Evolutionary conservation across 495 filamentous ascomycete species (phyloP), one percentile per base, ranked within the genome.

Genomic region (Annulohypoxylon bovei): DNA sequence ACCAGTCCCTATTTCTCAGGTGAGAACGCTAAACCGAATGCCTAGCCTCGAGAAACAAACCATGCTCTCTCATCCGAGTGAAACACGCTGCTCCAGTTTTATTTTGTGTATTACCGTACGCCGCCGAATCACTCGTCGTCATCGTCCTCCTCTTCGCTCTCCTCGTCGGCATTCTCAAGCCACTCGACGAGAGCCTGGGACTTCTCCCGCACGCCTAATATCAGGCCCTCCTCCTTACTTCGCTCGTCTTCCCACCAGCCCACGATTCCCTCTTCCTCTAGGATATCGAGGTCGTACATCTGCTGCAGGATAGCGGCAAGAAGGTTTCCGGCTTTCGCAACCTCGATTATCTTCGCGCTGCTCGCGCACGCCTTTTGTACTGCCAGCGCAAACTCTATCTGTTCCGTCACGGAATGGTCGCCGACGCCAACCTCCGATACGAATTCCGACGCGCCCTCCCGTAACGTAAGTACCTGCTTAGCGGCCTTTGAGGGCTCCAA

Each of bases 231-330:
- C 59, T 82, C 85, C 28, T 81, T 86, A 6, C 88, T 88, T 71
- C 87, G 85, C 65, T 83, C 82, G 78, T 95, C 88, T 18, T 82
- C 85, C 95, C 94, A 98, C 95, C 95, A 99, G 63, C 87, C 86
- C 75, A 94, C 81, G 46, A 95, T 90, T 0, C 90, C 94, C 39
- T 97, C 95, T 76, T 97, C 92, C 76, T 97, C 94, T 0, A 98
- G 77, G 6, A 98, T 84, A 67, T 98, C 95, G 57, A 91, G 77
- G 61, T 91, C 88, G 76, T 97, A 96, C 59, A 97, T 81, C 76
- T 91, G 88, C 81, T 95, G 94, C 30, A 90, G 84, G 65, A 91
- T 82, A 44, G 89, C 91, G 6, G 95, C 82, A 2, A 98, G 82
- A 2, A 97, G 82, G 9, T 84, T 87, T 20, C 90, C 91, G 3